These are phyloP conservation scores for Cicer pinnatifidum DNA, from an alignment of 306 rosid genomes.

Conservation along the genomic window DNA sequence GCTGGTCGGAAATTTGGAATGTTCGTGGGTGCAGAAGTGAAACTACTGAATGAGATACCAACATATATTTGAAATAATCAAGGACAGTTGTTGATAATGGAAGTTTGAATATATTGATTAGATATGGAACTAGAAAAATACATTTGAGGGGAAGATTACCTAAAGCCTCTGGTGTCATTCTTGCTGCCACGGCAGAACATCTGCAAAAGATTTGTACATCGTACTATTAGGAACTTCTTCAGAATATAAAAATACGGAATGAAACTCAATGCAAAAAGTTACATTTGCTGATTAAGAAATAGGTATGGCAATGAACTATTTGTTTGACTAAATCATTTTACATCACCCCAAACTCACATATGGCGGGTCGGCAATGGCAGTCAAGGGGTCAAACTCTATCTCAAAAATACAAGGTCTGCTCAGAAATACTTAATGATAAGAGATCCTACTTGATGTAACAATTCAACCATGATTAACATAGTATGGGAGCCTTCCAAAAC, in stretches of 20 bases:
- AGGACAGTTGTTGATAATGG: conserved; percentile 8
- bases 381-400: neutral
- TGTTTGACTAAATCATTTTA: neutral
- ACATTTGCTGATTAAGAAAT: conserved; percentile 7
- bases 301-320: neutral
- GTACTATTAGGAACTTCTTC: conserved; percentile 36
- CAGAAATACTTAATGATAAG: neutral
- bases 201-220: conserved; percentile 51
- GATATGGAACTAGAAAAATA: conserved; percentile 32
- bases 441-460: conserved; percentile 6
- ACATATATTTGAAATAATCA: conserved; percentile 21
- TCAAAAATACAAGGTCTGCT: neutral
- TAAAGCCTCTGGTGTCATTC: conserved; percentile 87
- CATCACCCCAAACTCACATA: neutral
- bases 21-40: conserved; percentile 19
- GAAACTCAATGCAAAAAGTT: neutral
- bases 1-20: neutral
- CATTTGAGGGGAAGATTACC: conserved; percentile 59
- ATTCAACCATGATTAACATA: neutral
- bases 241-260: neutral
- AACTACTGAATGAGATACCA: conserved; percentile 9
- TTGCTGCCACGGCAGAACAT: conserved; percentile 96
- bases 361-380: conserved; percentile 15
- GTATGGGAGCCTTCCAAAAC: too few relatives aligned
- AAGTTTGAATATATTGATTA: conserved; percentile 20